phyloP scores from a whole-genome alignment of 257 asterid genomes.

The Lantana camara region DNA sequence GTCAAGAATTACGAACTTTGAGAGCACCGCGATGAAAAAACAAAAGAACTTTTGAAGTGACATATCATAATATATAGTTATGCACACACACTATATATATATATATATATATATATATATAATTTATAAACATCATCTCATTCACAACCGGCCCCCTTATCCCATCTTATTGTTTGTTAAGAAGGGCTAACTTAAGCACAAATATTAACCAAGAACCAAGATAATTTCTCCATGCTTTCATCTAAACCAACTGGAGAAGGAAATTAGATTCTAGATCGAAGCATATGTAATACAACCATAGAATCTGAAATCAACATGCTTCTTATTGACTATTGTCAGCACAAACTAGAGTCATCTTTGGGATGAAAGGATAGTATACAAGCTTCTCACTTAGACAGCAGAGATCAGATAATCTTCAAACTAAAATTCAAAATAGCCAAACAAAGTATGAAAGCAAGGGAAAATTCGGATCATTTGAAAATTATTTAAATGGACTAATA shows the following conservation, averaged over 20 bases:
- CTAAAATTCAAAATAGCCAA: neutral
- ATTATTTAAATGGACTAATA: neutral
- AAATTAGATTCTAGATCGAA: neutral
- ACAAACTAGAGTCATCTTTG: constrained; percentile 4
- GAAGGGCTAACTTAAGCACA: neutral
- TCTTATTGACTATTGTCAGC: neutral
- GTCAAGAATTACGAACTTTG: neutral
- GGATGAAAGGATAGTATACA: constrained; percentile 17
- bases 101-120: neutral
- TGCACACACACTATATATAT: neutral
- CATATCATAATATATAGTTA: neutral
- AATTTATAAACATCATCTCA: neutral
- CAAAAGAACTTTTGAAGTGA: neutral
- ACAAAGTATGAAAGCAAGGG: neutral
- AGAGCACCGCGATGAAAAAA: neutral
- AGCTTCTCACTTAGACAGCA: neutral
- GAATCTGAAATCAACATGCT: neutral
- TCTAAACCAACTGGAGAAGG: neutral
- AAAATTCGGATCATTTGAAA: neutral
- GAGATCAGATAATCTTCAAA: neutral
- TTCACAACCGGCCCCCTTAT: neutral
- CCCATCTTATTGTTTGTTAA: constrained; percentile 1
- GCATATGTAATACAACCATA: neutral
- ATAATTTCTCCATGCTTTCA: neutral
- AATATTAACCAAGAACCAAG: neutral